Evolutionary conservation across 2,329 filamentous ascomycete genomes (phyloP), one percentile per base, ranked within the genome.

Genomic region (Botrytis tulipae): DNA sequence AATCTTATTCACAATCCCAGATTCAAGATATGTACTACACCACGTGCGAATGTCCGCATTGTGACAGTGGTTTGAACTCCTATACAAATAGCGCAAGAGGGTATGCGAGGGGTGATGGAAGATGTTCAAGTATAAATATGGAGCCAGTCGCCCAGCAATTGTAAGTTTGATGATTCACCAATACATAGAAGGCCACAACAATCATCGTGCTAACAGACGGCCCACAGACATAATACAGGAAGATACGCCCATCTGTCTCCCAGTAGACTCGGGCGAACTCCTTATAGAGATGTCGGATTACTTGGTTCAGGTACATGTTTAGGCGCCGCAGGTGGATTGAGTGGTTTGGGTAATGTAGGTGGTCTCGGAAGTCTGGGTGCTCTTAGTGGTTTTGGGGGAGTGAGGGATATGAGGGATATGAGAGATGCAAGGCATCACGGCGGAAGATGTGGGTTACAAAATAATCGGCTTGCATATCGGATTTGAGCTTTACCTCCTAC

Each of bases 1-100:
- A 69, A 42, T 40, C 48, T 7, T n/a, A 68, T 32, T 25, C 48
- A 22, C 66, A 68, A 25, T 29, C 66, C 6, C 66, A 69, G 40
- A 29, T 61, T 7, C 51, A 59, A 46, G 71, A 72, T 51, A 61
- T 57, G 22, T 72, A 68, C 51, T 25, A 29, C 25, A 69, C 51
- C 29, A 68, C 42, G 20, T 72, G 71, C 51, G 71, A 72, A 67
- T 72, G 71, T 25, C 71, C 71, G 37, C 71, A 72, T 68, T 72
- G 71, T n/a, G 71, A 72, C 14, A 42, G 48, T 16, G 37, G 12
- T 32, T 57, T 29, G 2, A 57, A 69, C 29, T 40, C 48, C 10
- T 42, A 37, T 16, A 9, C 37, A 10, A 29, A 22, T 44, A 57
- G 35, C 18, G 12, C 37, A 10, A 42, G 48, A 44, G 37, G 14